phyloP scores from a whole-genome alignment of 1,139 yeast species.

The Scheffersomyces cryptocercus region DNA sequence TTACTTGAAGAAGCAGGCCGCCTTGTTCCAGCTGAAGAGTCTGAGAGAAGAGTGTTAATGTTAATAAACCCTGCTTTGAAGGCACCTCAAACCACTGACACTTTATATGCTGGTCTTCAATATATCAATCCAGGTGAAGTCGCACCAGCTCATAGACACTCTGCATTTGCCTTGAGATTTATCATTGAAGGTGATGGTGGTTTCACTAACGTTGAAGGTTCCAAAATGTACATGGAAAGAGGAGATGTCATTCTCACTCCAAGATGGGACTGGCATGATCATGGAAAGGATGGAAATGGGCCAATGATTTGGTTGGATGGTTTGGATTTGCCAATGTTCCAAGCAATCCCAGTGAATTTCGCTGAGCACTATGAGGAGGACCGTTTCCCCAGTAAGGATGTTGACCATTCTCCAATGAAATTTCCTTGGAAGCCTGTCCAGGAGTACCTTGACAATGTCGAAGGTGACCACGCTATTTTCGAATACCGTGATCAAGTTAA shows the following conservation, averaged over 20 bases:
- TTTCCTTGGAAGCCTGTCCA: slow-evolving; percentile 18
- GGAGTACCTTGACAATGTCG: slow-evolving; percentile 9
- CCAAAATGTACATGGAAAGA: slow-evolving; percentile 17
- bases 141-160: slow-evolving; percentile 22
- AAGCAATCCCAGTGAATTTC: slow-evolving; percentile 22
- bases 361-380: slow-evolving; percentile 18
- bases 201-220: slow-evolving; percentile 21
- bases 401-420: slow-evolving; percentile 12
- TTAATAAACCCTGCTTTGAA: slow-evolving; percentile 18
- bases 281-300: slow-evolving; percentile 22
- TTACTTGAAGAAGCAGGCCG: slow-evolving; percentile 17
- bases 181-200: slow-evolving; percentile 22
- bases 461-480: slow-evolving; percentile 12
- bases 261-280: slow-evolving; percentile 25
- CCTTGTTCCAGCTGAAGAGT: slow-evolving; percentile 17
- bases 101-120: slow-evolving; percentile 22
- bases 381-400: slow-evolving; percentile 15
- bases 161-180: slow-evolving; percentile 21
- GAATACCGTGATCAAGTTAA: slow-evolving; percentile 8
- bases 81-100: slow-evolving; percentile 24
- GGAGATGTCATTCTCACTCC: slow-evolving; percentile 25
- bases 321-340: slow-evolving; percentile 22
- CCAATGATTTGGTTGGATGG: slow-evolving; percentile 26
- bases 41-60: slow-evolving; percentile 23
- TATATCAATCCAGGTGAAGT: slow-evolving; percentile 22